Evolutionary conservation across 108 stramenopile genomes (phyloP).

Genomic region (Pseudonitzschia delicatissima): DNA sequence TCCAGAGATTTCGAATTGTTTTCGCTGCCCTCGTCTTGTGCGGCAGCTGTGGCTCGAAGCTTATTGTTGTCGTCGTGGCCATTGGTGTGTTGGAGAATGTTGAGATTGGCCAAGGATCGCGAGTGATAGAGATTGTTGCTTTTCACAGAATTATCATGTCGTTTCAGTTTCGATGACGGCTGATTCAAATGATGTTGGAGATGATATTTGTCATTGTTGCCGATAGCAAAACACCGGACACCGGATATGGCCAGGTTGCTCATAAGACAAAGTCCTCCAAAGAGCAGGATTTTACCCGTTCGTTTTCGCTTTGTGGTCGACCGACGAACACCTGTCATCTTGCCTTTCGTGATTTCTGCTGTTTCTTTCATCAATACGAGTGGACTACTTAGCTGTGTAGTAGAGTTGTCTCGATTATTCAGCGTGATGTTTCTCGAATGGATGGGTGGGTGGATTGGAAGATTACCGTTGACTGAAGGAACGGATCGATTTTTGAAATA

Average conservation of each 20-base stretch:
- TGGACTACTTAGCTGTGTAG: too few species aligned
- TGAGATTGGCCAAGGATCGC: conserved; percentile 7
- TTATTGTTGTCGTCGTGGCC: conserved; percentile 6
- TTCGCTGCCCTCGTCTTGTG: background rate
- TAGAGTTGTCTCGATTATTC: too few species aligned
- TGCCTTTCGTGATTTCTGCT: background rate
- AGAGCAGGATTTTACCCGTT: background rate
- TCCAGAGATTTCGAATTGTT: background rate
- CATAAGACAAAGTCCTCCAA: background rate
- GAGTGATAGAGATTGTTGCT: conserved; percentile 11
- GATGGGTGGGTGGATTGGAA: too few species aligned
- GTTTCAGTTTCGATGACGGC: background rate
- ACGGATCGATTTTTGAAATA: too few species aligned
- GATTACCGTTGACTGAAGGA: too few species aligned
- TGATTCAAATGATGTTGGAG: conserved; percentile 6
- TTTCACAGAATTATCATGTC: background rate
- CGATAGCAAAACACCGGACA: conserved; percentile 21
- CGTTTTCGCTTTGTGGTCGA: background rate
- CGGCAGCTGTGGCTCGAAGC: background rate
- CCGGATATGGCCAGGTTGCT: conserved; percentile 13
- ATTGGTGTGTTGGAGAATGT: background rate
- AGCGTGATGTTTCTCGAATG: too few species aligned
- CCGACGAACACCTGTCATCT: background rate
- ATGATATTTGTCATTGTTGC: conserved; percentile 9
- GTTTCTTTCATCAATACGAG: too few species aligned